Evolutionary conservation across 805 yeast species (phyloP).

Genomic region (Saturnispora galanensis): DNA sequence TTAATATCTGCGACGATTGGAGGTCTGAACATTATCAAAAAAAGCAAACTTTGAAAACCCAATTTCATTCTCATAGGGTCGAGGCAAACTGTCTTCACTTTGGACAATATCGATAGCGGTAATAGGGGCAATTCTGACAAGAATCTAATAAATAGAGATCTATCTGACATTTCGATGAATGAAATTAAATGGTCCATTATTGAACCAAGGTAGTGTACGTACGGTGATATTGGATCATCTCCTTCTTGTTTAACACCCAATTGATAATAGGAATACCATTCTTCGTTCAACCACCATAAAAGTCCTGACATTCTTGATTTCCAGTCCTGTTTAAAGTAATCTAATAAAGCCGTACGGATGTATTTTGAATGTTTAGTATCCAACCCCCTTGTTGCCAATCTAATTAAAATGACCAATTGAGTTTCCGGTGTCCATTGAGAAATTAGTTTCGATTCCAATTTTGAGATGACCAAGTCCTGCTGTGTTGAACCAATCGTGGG

Average conservation of each 20-base stretch:
- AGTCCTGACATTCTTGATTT: conserved; percentile 63
- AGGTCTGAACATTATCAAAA: conserved; percentile 81
- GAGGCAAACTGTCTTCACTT: conserved; percentile 62
- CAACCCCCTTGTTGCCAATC: conserved; percentile 75
- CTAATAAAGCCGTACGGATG: conserved; percentile 61
- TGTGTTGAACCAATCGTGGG: background rate
- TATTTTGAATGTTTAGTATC: conserved; percentile 40
- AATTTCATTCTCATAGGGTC: conserved; percentile 78
- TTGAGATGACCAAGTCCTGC: conserved; percentile 7
- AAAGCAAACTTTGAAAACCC: conserved; percentile 77
- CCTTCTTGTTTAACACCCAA: conserved; percentile 12
- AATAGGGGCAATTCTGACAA: conserved; percentile 82
- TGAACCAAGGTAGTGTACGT: conserved; percentile 59
- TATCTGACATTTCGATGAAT: conserved; percentile 70
- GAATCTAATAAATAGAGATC: conserved; percentile 70
- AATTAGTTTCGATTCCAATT: conserved; percentile 48
- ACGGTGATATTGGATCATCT: conserved; percentile 25
- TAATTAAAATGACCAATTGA: conserved; percentile 65
- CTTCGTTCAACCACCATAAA: conserved; percentile 92
- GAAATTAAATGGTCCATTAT: conserved; percentile 76
- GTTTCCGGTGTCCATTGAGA: conserved; percentile 49
- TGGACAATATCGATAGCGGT: conserved; percentile 48
- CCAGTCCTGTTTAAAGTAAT: conserved; percentile 64
- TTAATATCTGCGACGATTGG: conserved; percentile 58
- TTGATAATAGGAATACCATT: conserved; percentile 61